These are phyloP conservation scores for Aspergillus sp. DNA, from an alignment of 2,329 filamentous ascomycete species.

Conservation along the genomic window DNA sequence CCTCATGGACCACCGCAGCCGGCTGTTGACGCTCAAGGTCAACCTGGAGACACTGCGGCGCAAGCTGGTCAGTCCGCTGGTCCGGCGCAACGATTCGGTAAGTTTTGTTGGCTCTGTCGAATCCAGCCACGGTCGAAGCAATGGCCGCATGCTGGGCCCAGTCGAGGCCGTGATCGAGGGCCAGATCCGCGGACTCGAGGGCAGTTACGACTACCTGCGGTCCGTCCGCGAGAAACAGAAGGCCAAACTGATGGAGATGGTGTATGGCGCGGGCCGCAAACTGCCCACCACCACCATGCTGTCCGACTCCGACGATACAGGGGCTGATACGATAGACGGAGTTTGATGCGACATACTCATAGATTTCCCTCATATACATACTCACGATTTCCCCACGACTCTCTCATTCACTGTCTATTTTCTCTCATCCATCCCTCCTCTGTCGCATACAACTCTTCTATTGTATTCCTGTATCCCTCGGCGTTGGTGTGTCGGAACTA, in stretches of 20 bases:
- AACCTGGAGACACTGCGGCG: conserved; percentile 81
- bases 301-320: conserved; percentile 21
- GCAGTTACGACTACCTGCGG: conserved; percentile 75
- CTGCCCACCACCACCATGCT: conserved; percentile 25
- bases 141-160: conserved; percentile 60
- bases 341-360: conserved; percentile 7
- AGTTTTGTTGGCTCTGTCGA: conserved; percentile 33
- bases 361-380: neutral
- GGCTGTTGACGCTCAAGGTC: conserved; percentile 78
- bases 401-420: conserved; percentile 2
- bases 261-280: conserved; percentile 59
- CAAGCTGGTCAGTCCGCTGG: conserved; percentile 80
- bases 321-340: conserved; percentile 15
- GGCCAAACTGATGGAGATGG: conserved; percentile 74
- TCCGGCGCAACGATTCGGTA: conserved; percentile 63
- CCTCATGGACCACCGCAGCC: conserved; percentile 81
- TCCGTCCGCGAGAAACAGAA: conserved; percentile 76
- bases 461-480: neutral
- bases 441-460: neutral
- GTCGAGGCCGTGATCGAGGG: conserved; percentile 63
- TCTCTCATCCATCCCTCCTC: too few species aligned
- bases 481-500: conserved; percentile 2
- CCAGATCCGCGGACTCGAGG: conserved; percentile 79
- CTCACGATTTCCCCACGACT: neutral
- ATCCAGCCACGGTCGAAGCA: conserved; percentile 19